Evolutionary conservation across 345 rosid genomes (phyloP), one percentile per base, ranked within the genome.

Genomic region (Eutrema yunnanense): DNA sequence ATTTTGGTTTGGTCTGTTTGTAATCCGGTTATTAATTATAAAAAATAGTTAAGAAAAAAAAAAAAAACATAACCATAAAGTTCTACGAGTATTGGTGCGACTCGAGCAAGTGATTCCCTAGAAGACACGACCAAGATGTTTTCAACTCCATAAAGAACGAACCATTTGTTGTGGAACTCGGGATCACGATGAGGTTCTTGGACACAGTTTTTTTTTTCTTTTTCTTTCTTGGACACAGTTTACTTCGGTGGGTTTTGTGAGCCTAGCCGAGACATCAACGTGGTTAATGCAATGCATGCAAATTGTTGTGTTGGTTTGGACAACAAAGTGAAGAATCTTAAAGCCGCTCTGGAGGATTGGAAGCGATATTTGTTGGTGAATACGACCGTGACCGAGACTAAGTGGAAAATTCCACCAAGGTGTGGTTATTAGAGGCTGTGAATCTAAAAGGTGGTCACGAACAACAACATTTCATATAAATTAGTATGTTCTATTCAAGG

Each of bases 201-300:
- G 86, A 86, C 50, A 87, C 50, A 87, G 16, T 16, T 16, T 16
- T 16, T 16, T 16, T 16, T 16, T 16, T n/a, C n/a, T 16, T 16
- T 16, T 16, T 16, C 16, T 16, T 16, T 16, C 16, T 16, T 16
- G 16, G 16, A 0, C 16, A 16, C 96, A 5, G 83, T 68, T 11
- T 84, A 76, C 42, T 80, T 87, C 38, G 88, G 89, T 3, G 96
- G 92, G 44, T 84, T 90, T 53, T 90, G 96, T 64, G 65, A 87
- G 70, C 79, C 76, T 0, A 71, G 86, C 71, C 67, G 32, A 62
- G 88, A 90, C 16, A 16, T 16, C 59, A 82, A 80, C 50, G 29
- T 73, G 6, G 85, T 81, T 10, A 87, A 87, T 54, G 86, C 92
- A 0, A 85, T 90, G 89, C 96, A 90, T 60, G 91, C 89, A 10